Evolutionary conservation across 305 asterid genomes (phyloP).

Genomic region (Solanum hybrid): DNA sequence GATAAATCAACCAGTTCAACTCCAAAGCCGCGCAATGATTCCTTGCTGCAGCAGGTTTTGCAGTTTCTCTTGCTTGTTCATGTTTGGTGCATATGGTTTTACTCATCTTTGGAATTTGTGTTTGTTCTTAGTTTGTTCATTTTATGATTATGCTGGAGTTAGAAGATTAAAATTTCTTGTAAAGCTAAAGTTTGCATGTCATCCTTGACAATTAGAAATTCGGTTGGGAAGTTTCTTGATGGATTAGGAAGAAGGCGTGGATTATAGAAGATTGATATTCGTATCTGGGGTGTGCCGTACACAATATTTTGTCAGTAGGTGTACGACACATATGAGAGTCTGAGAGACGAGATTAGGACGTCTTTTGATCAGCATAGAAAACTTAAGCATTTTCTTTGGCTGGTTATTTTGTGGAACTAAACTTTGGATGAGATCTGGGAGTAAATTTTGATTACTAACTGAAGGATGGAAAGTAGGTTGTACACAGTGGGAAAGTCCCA

Average conservation of each 20-base stretch:
- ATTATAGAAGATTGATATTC: neutral
- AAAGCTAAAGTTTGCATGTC: neutral
- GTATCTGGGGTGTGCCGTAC: neutral
- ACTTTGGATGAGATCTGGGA: neutral
- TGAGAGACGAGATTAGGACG: neutral
- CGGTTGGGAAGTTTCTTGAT: neutral
- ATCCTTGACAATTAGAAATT: neutral
- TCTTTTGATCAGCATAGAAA: neutral
- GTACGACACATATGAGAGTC: neutral
- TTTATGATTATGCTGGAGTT: neutral
- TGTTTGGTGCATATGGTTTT: neutral
- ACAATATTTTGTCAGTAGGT: neutral
- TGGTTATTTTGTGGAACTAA: neutral
- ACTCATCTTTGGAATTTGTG: neutral
- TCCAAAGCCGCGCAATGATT: conserved; percentile 54
- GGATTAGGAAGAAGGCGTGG: neutral
- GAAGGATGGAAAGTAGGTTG: neutral
- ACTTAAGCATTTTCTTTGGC: neutral
- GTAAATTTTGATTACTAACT: neutral
- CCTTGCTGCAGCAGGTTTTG: conserved; percentile 74
- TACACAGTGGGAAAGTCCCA: neutral
- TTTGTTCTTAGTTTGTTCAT: neutral
- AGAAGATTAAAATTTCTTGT: neutral
- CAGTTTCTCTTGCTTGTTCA: conserved; percentile 3
- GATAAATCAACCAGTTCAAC: conserved; percentile 47